Conservation (phyloP, 768 basidiomycete species). For the Macrolepiota fuliginosa region DNA sequence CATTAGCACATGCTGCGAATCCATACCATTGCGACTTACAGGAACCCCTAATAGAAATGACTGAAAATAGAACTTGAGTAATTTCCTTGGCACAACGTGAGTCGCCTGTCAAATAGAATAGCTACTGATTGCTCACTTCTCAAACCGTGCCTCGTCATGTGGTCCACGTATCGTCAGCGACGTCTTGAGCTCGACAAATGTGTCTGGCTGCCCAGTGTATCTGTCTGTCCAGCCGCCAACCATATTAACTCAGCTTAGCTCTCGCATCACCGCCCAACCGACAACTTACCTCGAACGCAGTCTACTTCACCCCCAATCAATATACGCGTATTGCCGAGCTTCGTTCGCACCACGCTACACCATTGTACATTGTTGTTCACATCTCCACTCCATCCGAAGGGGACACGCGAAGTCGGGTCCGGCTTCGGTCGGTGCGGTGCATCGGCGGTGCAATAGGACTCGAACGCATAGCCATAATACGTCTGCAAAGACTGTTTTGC, state of each 20-base stretch:
- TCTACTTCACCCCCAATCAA: constrained; percentile 91
- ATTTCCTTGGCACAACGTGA: constrained; percentile 51
- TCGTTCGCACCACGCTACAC: constrained; percentile 88
- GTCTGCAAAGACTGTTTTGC: constrained; percentile 60
- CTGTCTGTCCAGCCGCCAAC: constrained; percentile 44
- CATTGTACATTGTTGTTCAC: constrained; percentile 89
- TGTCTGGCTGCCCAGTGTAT: constrained; percentile 60
- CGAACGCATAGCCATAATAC: constrained; percentile 89
- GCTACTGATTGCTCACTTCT: constrained; percentile 52
- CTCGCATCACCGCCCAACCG: not conserved
- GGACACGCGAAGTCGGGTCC: constrained; percentile 23
- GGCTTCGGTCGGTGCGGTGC: constrained; percentile 28
- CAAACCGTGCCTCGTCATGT: constrained; percentile 71
- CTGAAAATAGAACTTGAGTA: constrained; percentile 92
- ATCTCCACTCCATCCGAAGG: constrained; percentile 72
- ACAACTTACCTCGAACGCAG: constrained; percentile 68
- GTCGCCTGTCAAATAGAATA: constrained; percentile 3
- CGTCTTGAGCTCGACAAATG: constrained; percentile 86
- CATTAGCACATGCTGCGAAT: constrained; percentile 7
- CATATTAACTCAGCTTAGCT: constrained; percentile 5
- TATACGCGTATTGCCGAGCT: constrained; percentile 66
- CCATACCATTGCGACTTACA: constrained; percentile 35
- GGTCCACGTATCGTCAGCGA: constrained; percentile 65
- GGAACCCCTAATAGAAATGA: constrained; percentile 93
- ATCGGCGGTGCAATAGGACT: constrained; percentile 77